Conservation (phyloP, 495 filamentous ascomycete species). For the Penicillium desertorum region DNA sequence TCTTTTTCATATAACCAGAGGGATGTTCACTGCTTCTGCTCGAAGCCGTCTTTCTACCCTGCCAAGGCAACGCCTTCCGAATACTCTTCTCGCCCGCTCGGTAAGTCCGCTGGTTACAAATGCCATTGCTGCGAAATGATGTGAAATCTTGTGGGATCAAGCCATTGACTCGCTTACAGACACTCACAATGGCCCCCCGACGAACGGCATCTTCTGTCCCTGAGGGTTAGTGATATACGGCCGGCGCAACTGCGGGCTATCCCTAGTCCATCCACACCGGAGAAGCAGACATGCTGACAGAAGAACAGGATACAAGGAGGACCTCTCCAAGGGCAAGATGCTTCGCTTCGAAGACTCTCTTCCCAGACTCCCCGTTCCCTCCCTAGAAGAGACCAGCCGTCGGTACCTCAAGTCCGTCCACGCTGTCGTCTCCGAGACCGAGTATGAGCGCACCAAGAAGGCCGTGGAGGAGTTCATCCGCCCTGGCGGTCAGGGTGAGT, state of each 20-base stretch:
- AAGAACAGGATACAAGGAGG: slow-evolving; percentile 81
- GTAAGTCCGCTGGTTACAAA: slow-evolving; percentile 25
- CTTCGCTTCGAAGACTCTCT: slow-evolving; percentile 96
- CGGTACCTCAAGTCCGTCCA: slow-evolving; percentile 93
- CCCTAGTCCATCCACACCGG: neutral
- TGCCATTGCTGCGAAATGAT: neutral
- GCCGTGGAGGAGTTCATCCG: slow-evolving; percentile 81
- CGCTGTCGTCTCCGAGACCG: slow-evolving; percentile 68
- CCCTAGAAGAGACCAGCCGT: slow-evolving; percentile 86
- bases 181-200: slow-evolving; percentile 44
- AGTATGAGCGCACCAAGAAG: slow-evolving; percentile 74
- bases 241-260: neutral
- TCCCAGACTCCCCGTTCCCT: slow-evolving; percentile 85
- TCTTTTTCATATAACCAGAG: slow-evolving; percentile 23
- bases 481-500: slow-evolving; percentile 76
- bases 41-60: slow-evolving; percentile 48
- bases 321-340: slow-evolving; percentile 87
- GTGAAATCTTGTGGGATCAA: neutral
- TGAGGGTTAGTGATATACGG: slow-evolving; percentile 44
- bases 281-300: slow-evolving; percentile 7
- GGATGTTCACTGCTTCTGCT: slow-evolving; percentile 51
- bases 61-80: slow-evolving; percentile 43
- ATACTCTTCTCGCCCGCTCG: slow-evolving; percentile 42
- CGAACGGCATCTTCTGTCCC: slow-evolving; percentile 49
- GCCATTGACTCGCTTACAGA: slow-evolving; percentile 27